Evolutionary conservation across 1,139 yeast genomes (phyloP).

Genomic region (Pneumocystis wakefieldiae): DNA sequence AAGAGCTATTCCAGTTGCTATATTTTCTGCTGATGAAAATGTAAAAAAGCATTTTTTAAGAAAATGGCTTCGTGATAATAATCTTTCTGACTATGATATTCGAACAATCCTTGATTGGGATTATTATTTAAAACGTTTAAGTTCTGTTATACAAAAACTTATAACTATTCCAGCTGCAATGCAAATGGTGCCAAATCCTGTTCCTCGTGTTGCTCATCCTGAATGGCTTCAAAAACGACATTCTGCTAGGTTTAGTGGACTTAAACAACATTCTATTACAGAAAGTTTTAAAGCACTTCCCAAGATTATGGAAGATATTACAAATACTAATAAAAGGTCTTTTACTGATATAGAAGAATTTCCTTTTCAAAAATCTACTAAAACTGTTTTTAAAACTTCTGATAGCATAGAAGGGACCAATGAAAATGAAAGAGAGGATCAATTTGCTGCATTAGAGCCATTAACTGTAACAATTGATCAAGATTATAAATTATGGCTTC

Average conservation of each 20-base stretch:
- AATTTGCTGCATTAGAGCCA: conserved; percentile 19
- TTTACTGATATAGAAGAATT: background rate
- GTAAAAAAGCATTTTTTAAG: conserved; percentile 52
- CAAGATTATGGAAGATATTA: conserved; percentile 9
- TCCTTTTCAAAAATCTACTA: background rate
- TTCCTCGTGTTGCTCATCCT: conserved; percentile 87
- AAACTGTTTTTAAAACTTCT: background rate
- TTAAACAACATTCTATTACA: conserved; percentile 51
- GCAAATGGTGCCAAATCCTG: conserved; percentile 82
- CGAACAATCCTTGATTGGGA: conserved; percentile 85
- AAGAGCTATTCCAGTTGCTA: conserved; percentile 91
- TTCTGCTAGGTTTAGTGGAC: conserved; percentile 44
- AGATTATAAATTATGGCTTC: conserved; percentile 64
- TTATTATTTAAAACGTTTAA: conserved; percentile 78
- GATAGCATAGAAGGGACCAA: conserved; percentile 17
- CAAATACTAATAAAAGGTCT: conserved; percentile 5
- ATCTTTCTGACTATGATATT: conserved; percentile 73
- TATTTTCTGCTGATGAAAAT: conserved; percentile 64
- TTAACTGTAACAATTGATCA: conserved; percentile 47
- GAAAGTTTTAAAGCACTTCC: conserved; percentile 28
- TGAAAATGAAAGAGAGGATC: conserved; percentile 27
- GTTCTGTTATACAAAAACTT: conserved; percentile 86
- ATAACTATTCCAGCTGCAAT: conserved; percentile 95
- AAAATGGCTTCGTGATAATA: conserved; percentile 75
- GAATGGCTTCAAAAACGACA: conserved; percentile 73